Evolutionary conservation across 2,329 filamentous ascomycete genomes (phyloP), one percentile per base, ranked within the genome.

Genomic region (Zymoseptoria passerinii): DNA sequence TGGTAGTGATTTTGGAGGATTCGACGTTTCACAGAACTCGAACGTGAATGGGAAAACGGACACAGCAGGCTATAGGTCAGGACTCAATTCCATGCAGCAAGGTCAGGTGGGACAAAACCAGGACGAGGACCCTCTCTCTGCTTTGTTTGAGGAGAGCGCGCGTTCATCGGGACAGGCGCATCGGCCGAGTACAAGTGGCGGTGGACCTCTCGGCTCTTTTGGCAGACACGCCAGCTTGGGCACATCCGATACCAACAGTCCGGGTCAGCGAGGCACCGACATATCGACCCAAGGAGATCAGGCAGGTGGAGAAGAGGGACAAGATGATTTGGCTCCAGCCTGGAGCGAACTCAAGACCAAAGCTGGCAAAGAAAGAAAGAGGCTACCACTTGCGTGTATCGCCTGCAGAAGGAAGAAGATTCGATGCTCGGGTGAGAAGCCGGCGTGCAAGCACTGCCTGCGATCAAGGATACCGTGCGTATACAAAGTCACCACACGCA

Each of bases 341-440:
- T 81, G 78, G 78, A 78, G 73, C 62, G 78, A 80, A 67, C 73
- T 81, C 69, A 80, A 80, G 71, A 81, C 78, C 4, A 81, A 81
- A 69, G 94, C 94, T 1, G 94, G 94, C 16, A 99, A 97, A 73
- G 94, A 97, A 73, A 84, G 94, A 55, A 97, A 97, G 74, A 83
- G 94, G 50, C 77, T 99, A 35, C 94, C 94, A 2, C 79, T 97
- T 55, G 94, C 94, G 16, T 99, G 94, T 72, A 96, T 97, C 68
- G 92, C 92, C 44, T 99, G 94, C 70, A 84, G 94, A 35, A 83
- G 94, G 68, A 99, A 99, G 78, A 99, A 99, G 78, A 97, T 99
- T 63, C 86, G 92, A 55, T 99, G 94, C 72, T 97, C 92, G 0
- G 94, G 94, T 59, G 94, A 97, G 77, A 97, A 96, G 74, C 94